Conservation (phyloP, 345 rosid species). For the Sisymbrium altissimum region DNA sequence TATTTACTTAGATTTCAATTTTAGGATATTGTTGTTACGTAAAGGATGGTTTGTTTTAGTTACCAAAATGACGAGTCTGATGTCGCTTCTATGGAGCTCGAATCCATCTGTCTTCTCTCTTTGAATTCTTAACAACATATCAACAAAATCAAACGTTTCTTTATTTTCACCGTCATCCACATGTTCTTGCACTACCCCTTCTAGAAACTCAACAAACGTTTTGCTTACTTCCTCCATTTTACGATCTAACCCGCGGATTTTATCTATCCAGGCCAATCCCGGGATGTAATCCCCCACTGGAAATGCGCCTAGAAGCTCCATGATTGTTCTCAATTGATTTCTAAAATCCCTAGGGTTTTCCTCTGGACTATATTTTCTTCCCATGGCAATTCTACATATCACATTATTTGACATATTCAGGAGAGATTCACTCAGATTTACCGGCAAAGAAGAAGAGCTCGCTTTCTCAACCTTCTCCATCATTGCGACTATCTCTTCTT, state of each 20-base stretch:
- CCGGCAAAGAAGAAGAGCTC: slow-evolving; percentile 6
- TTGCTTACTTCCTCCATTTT: not conserved
- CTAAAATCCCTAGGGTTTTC: slow-evolving; percentile 33
- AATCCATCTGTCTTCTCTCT: not conserved
- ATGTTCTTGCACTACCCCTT: not conserved
- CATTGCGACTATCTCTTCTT: slow-evolving; percentile 41
- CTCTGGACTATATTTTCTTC: slow-evolving; percentile 45
- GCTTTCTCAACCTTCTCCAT: slow-evolving; percentile 28
- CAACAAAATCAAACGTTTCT: not conserved
- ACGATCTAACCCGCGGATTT: not conserved
- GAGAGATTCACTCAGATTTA: slow-evolving; percentile 42
- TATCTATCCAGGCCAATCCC: not conserved
- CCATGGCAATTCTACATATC: slow-evolving; percentile 45
- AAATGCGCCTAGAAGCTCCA: slow-evolving; percentile 29
- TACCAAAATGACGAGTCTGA: not conserved
- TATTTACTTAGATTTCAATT: not conserved
- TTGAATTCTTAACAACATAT: not conserved
- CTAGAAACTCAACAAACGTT: not conserved
- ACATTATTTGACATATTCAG: slow-evolving; percentile 37
- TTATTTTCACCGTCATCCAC: not conserved
- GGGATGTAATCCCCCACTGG: not conserved
- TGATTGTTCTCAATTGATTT: slow-evolving; percentile 25
- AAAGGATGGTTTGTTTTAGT: not conserved
- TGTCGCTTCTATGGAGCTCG: not conserved
- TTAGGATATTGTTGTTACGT: not conserved